Evolutionary conservation across 2,329 filamentous ascomycete species (phyloP).

Genomic region (Fusarium chlamydosporum): DNA sequence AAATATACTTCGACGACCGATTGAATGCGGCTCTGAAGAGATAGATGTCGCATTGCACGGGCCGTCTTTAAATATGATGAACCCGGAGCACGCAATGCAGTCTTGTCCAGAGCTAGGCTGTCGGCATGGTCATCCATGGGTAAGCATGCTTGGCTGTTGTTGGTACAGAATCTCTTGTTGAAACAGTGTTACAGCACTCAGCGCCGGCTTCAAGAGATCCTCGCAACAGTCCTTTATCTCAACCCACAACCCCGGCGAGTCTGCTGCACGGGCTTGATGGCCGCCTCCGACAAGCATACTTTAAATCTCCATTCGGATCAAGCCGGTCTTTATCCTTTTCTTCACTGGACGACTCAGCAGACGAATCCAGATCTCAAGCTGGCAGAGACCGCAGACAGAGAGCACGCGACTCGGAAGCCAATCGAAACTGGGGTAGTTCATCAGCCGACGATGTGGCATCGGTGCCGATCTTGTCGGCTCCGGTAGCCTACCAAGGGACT

Average conservation of each 20-base stretch:
- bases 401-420: conserved; percentile 51
- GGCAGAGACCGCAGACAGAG: conserved; percentile 52
- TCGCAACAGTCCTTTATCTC: conserved; percentile 42
- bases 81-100: conserved; percentile 24
- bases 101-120: conserved; percentile 39
- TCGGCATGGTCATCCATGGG: conserved; percentile 7
- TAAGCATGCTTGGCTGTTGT: not conserved
- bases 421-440: conserved; percentile 43
- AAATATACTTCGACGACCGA: conserved; percentile 8
- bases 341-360: conserved; percentile 20
- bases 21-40: conserved; percentile 26
- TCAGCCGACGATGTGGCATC: conserved; percentile 41
- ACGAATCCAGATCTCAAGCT: conserved; percentile 38
- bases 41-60: conserved; percentile 10
- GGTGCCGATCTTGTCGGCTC: conserved; percentile 40
- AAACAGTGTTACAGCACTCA: conserved; percentile 28
- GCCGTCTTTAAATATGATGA: conserved; percentile 17
- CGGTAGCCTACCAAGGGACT: conserved; percentile 40
- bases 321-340: conserved; percentile 39
- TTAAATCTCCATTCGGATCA: conserved; percentile 41
- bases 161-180: not conserved
- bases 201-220: conserved; percentile 27
- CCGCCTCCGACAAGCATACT: conserved; percentile 49
- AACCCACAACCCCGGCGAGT: conserved; percentile 45
- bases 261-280: conserved; percentile 46